A percentile compares a stretch with the other conserved stretches of the same genome.
phyloP scores from a whole-genome alignment of 2,329 filamentous ascomycete species.

The Claviceps fusiformis region DNA sequence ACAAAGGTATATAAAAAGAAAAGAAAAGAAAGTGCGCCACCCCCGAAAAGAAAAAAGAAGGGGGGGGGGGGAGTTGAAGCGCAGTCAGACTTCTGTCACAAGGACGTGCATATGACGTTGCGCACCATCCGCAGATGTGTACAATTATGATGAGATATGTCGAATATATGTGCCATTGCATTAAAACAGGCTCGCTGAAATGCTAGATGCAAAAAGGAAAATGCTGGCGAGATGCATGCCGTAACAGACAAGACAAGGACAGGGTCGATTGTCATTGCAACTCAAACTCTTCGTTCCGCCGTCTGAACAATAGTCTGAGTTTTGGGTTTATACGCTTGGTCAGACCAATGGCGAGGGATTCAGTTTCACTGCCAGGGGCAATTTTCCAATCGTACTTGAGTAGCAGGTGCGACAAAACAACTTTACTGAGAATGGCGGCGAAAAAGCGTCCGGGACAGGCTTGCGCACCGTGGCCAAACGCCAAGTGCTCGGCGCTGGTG shows the following conservation, averaged over 20 bases:
- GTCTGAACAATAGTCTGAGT: constrained; percentile 1
- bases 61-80: too few relatives aligned
- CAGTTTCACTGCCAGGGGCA: background rate
- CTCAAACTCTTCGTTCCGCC: constrained; percentile 5
- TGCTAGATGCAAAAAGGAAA: background rate
- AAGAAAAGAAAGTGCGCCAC: too few relatives aligned
- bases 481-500: constrained; percentile 6
- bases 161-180: too few relatives aligned
- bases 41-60: too few relatives aligned
- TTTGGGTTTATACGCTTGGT: constrained; percentile 6
- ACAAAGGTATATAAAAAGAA: background rate
- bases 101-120: too few relatives aligned
- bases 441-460: constrained; percentile 7
- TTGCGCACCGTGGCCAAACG: constrained; percentile 6
- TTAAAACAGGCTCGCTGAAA: background rate
- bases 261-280: background rate
- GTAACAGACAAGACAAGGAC: background rate
- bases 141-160: too few relatives aligned
- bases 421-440: constrained; percentile 4
- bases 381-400: constrained; percentile 7
- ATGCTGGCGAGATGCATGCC: background rate
- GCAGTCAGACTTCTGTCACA: too few relatives aligned
- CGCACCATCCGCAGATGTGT: too few relatives aligned
- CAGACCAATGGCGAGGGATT: constrained; percentile 4
- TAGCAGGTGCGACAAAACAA: constrained; percentile 5